Percentiles rank a stretch among this genome's conserved stretches.
Evolutionary conservation across 768 basidiomycete species (phyloP).

Genomic region (Xerocomellus intermedius): DNA sequence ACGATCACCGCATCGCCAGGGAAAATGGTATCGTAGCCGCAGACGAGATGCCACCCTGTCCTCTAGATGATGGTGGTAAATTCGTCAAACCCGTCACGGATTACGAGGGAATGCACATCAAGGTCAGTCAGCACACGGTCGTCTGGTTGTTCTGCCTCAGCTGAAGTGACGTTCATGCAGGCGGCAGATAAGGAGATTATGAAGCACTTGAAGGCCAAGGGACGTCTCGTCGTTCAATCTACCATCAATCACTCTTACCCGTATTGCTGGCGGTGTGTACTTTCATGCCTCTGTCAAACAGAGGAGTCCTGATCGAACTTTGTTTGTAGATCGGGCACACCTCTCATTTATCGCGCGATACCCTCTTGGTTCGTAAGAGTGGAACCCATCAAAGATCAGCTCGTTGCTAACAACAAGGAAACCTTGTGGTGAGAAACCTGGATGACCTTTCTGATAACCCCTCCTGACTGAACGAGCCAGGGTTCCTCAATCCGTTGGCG

Average conservation of each 20-base stretch:
- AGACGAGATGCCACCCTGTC: conserved; percentile 96
- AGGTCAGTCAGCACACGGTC: conserved; percentile 47
- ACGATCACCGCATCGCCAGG: conserved; percentile 93
- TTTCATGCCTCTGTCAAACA: neutral
- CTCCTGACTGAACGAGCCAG: conserved; percentile 37
- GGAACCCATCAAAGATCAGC: conserved; percentile 76
- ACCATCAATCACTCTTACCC: conserved; percentile 91
- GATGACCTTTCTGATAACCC: neutral
- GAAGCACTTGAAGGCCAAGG: conserved; percentile 83
- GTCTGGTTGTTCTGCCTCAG: neutral
- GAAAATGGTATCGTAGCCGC: conserved; percentile 76
- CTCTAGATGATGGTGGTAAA: conserved; percentile 84
- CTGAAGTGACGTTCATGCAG: conserved; percentile 37
- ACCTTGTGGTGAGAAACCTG: conserved; percentile 71
- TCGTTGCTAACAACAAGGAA: conserved; percentile 85
- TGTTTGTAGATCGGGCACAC: conserved; percentile 76
- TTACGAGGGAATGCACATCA: conserved; percentile 85
- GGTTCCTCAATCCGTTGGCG: conserved; percentile 91
- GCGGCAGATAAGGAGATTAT: conserved; percentile 94
- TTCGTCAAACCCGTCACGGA: conserved; percentile 91
- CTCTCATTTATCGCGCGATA: conserved; percentile 93
- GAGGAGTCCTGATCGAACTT: neutral
- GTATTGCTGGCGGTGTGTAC: conserved; percentile 87
- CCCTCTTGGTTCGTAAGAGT: conserved; percentile 97
- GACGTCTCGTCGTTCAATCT: conserved; percentile 83